These are phyloP conservation scores for Naganishia cerealis DNA, from an alignment of 1,284 basidiomycete species.

Conservation along the genomic window DNA sequence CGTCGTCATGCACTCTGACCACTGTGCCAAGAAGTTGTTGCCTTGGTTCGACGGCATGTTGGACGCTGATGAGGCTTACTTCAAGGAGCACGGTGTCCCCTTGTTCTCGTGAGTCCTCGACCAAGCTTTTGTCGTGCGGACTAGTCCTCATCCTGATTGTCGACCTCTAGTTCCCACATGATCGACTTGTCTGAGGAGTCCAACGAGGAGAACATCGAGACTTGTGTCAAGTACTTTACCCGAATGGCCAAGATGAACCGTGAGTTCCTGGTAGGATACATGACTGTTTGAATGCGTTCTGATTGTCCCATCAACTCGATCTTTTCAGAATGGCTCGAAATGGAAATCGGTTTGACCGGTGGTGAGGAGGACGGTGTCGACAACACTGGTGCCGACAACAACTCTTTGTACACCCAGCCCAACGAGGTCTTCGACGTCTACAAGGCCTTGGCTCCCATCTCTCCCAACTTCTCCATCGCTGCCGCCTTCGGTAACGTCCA, in stretches of 20 bases:
- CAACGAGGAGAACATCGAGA: constrained; percentile 95
- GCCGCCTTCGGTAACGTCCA: constrained; percentile 92
- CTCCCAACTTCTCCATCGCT: constrained; percentile 94
- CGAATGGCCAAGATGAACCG: constrained; percentile 86
- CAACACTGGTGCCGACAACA: constrained; percentile 92
- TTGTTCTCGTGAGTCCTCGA: constrained; percentile 71
- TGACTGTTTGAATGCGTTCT: not conserved
- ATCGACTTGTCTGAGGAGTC: constrained; percentile 97
- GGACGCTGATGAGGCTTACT: constrained; percentile 91
- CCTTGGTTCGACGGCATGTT: constrained; percentile 99
- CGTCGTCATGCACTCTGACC: constrained; percentile 97
- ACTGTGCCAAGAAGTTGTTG: constrained; percentile 97
- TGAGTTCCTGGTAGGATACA: not conserved
- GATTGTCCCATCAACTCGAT: not conserved
- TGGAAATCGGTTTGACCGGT: constrained; percentile 99
- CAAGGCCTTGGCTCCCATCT: constrained; percentile 75
- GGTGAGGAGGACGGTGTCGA: constrained; percentile 99
- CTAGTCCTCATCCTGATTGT: not conserved
- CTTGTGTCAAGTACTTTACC: constrained; percentile 91
- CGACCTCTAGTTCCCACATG: constrained; percentile 80
- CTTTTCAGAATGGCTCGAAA: constrained; percentile 84
- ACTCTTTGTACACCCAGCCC: constrained; percentile 93
- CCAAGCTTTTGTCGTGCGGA: not conserved
- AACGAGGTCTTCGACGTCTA: constrained; percentile 94
- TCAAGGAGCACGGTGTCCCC: constrained; percentile 81